A percentile compares a stretch with the other conserved stretches of the same genome.
phyloP scores from a whole-genome alignment of 1,284 basidiomycete species.

The Inonotus hispidus region DNA sequence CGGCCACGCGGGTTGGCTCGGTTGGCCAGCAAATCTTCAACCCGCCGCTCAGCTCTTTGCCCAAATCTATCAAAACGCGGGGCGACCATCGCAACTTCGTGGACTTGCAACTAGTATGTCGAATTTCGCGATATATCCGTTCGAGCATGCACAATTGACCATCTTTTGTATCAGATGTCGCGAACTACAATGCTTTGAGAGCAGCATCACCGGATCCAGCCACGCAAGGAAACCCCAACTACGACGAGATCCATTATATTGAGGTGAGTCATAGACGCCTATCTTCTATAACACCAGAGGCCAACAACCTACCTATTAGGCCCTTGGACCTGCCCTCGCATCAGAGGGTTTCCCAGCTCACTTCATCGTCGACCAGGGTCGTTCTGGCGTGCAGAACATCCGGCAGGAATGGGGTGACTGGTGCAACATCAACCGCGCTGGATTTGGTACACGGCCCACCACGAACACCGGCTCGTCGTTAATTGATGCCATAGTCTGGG shows the following conservation, averaged over 20 bases:
- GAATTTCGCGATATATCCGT: background rate
- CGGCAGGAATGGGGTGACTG: slow-evolving; percentile 48
- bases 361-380: slow-evolving; percentile 62
- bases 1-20: slow-evolving; percentile 55
- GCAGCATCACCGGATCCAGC: slow-evolving; percentile 52
- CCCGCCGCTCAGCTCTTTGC: slow-evolving; percentile 54
- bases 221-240: slow-evolving; percentile 53
- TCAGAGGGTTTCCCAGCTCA: slow-evolving; percentile 49
- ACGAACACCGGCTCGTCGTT: slow-evolving; percentile 46
- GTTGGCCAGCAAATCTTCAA: slow-evolving; percentile 56
- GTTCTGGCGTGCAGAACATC: slow-evolving; percentile 57
- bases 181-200: slow-evolving; percentile 57
- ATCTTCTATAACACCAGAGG: background rate
- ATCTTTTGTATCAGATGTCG: slow-evolving; percentile 36
- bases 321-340: slow-evolving; percentile 43
- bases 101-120: slow-evolving; percentile 49
- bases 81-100: slow-evolving; percentile 47
- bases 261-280: slow-evolving; percentile 31
- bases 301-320: slow-evolving; percentile 26
- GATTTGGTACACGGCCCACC: slow-evolving; percentile 57
- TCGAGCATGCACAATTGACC: background rate
- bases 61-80: slow-evolving; percentile 43
- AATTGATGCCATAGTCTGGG: slow-evolving; percentile 62
- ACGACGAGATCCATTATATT: slow-evolving; percentile 59
- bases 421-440: slow-evolving; percentile 60